Percentiles rank a stretch among this genome's conserved stretches.
These are phyloP conservation scores for Cutaneotrichosporon arboriforme DNA, from an alignment of 1,284 basidiomycete genomes.

Conservation along the genomic window DNA sequence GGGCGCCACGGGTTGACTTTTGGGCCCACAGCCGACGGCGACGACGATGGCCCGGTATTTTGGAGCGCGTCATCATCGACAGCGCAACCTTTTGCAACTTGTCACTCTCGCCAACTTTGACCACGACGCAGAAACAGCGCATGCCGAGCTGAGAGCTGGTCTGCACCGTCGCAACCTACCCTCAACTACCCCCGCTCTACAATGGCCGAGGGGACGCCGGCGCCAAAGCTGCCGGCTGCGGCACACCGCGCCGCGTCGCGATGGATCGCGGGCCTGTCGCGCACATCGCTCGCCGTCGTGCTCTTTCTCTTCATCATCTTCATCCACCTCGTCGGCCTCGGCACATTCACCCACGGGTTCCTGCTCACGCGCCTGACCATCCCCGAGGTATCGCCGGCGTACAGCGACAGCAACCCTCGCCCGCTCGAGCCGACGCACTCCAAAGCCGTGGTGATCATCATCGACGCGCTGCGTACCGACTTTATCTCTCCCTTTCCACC, in stretches of 20 bases:
- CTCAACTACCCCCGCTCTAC: neutral
- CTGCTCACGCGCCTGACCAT: constrained; percentile 76
- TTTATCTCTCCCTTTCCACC: constrained; percentile 67
- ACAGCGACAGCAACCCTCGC: constrained; percentile 45
- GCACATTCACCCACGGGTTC: constrained; percentile 80
- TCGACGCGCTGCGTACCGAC: constrained; percentile 92
- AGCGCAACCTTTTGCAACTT: no score
- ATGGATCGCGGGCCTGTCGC: constrained; percentile 30
- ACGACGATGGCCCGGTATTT: no score
- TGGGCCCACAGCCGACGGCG: no score
- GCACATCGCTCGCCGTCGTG: constrained; percentile 46
- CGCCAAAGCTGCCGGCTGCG: constrained; percentile 6
- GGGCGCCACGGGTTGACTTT: no score
- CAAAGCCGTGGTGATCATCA: constrained; percentile 75
- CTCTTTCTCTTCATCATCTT: constrained; percentile 58
- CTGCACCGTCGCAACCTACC: neutral
- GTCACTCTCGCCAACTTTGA: no score
- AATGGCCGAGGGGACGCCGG: neutral
- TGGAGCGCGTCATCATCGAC: no score
- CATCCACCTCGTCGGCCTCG: constrained; percentile 51
- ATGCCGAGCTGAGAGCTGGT: neutral
- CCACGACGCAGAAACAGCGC: neutral
- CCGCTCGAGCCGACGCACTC: constrained; percentile 61
- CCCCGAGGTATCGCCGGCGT: constrained; percentile 52
- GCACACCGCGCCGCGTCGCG: constrained; percentile 14